Evolutionary conservation across 2,329 filamentous ascomycete genomes (phyloP).

Genomic region (Fulvia fulva): DNA sequence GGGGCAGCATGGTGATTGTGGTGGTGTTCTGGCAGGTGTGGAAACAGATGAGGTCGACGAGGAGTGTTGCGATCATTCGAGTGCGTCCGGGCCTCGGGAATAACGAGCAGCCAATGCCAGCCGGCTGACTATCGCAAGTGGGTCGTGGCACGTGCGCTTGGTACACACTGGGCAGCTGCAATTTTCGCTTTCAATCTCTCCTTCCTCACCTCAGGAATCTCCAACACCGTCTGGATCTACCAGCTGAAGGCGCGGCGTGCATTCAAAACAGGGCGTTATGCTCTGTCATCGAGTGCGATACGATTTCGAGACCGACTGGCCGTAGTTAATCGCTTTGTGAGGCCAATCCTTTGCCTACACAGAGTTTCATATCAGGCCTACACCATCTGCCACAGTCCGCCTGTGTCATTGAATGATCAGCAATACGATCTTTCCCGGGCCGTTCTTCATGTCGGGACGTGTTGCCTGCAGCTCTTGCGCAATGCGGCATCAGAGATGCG

Average conservation of each 20-base stretch:
- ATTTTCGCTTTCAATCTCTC: slow-evolving; percentile 15
- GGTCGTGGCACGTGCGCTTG: slow-evolving; percentile 5
- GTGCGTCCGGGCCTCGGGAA: not conserved
- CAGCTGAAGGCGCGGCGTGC: slow-evolving; percentile 32
- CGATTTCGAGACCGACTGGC: slow-evolving; percentile 45
- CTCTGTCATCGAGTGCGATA: slow-evolving; percentile 22
- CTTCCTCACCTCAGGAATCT: slow-evolving; percentile 26
- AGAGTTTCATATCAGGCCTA: slow-evolving; percentile 55
- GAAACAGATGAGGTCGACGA: slow-evolving; percentile 29
- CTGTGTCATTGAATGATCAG: not conserved
- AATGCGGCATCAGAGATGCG: no score
- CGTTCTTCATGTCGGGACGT: no score
- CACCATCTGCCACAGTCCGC: slow-evolving; percentile 23
- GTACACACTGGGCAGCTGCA: slow-evolving; percentile 7
- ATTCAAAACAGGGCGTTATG: slow-evolving; percentile 31
- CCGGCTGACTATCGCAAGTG: no score
- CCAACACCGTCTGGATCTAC: slow-evolving; percentile 31
- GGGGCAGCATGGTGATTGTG: slow-evolving; percentile 41
- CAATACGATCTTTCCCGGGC: no score
- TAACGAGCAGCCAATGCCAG: not conserved
- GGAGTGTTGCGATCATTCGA: not conserved
- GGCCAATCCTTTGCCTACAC: slow-evolving; percentile 38
- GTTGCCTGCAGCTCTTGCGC: no score
- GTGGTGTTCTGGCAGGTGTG: slow-evolving; percentile 6
- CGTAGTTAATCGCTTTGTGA: slow-evolving; percentile 53